Evolutionary conservation across 2,329 filamentous ascomycete genomes (phyloP), one percentile per base, ranked within the genome.

Genomic region (Apiospora hydei): DNA sequence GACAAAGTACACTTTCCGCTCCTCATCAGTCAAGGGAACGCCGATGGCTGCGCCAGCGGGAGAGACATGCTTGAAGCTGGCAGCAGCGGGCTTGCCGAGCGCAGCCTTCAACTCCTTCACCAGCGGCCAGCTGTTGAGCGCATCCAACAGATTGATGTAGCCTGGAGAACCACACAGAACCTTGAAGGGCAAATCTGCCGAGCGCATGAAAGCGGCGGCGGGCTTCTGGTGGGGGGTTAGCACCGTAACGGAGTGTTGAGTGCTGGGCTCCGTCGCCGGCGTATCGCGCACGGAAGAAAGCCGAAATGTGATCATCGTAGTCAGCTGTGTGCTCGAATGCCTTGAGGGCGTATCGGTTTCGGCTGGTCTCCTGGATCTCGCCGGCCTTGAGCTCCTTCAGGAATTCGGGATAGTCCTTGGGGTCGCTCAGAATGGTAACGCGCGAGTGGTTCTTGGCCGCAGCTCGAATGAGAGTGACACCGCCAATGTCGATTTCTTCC

Each of bases 1-100:
- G 72, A 99, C 96, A 88, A 99, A 98, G 84, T 98, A 99, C 71
- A 98, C 96, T 86, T 97, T 97, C 84, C 94, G 92, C 89, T 99
- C 96, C 70, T 94, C 93, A 53, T 93, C 90, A 75, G 87, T 94
- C 75, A 99, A 89, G 30, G 95, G 94, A 8, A 96, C 91, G 76
- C 95, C 96, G 79, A 99, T 96, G 76, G 96, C 96, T 72, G 96
- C 96, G 80, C 96, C 96, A 61, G 96, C 96, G 26, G 96, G 96
- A 13, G 96, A 99, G 74, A 98, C 96, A 82, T 99, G 96, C 90
- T 98, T 99, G 91, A 99, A 99, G 82, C 94, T 98, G 75, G 96
- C 96, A 43, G 96, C 96, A 70, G 96, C 96, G 46, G 96, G 94
- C 82, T 93, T 92, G 77, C 93, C 92, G 30, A 98, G 91, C 30